Base-by-base conservation (phyloP, 1,139 yeast genomes). In the Taphrina wiesneri region DNA sequence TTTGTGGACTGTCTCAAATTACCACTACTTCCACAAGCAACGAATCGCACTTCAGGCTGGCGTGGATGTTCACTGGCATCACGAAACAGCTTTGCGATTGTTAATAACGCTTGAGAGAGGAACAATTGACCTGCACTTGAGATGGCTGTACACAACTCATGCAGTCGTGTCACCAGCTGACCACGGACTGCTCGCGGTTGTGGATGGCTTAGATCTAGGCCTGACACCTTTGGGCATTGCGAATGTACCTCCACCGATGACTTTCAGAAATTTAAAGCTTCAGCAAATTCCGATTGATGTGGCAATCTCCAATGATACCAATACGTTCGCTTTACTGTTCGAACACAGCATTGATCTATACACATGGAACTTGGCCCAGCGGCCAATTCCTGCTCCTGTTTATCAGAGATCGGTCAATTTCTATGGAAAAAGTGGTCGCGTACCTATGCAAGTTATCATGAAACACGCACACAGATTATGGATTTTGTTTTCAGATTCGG, bases 11-110 rank as follows among this genome's bases (percentile, higher is more conserved):
- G 82, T 89, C 1, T 92, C 90, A 73, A 95, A 95, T 75, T 95
- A 92, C 75, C 96, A 92, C 75, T 95, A 99, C 98, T 90, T 88
- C 75, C 80, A 92, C 71, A 93, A 95, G 74, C 96, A 88, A 75
- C 96, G 88, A 74, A 77, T 92, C 3, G 72, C 76, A 45, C 71
- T 76, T 1, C 54, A 67, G 0, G 72, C 75, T 1, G 71, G 70
- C 28, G 76, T 77, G 51, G 69, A 74, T 26, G 80, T 88, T 25
- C 70, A 83, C 74, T 93, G 96, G 86, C 98, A 93, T 73, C 93
- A 96, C 0, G 98, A 92, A 74, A 88, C 89, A 74, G 91, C 96
- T 0, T 23, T 47, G 5, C 81, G 86, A 57, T 86, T 89, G 53
- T 75, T 90, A 54, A 81, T 69, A 1, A 39, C 59, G 1, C 45